Evolutionary conservation across 352 stramenopile genomes (phyloP), one percentile per base, ranked within the genome.

Genomic region (Globisporangium apiculatum): DNA sequence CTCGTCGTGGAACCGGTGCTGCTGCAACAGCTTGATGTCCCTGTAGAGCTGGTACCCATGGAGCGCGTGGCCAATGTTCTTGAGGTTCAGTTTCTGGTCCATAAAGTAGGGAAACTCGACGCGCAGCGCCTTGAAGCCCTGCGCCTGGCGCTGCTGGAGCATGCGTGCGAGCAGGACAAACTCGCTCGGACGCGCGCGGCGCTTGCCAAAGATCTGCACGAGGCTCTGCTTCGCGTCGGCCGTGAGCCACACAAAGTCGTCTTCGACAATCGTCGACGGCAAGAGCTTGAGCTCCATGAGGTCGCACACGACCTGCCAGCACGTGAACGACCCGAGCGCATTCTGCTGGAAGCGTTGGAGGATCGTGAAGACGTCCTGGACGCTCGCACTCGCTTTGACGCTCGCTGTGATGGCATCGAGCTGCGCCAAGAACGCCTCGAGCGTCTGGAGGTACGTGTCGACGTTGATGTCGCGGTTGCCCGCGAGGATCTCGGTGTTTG

Each of bases 201-300:
- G 81, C 62, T 89, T 88, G 51, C 83, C 83, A 58, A 91, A 93
- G 52, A 93, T 89, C 61, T 91, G 83, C n/a, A 90, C 67, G 8
- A 93, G 58, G 41, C 80, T 93, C 67, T 79, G 82, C 56, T 85
- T 86, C 48, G 83, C 83, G 17, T 93, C 79, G 14, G 79, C 48
- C n/a, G 68, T 90, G 12, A 93, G 72, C 80, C 81, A 93, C 52
- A 93, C 79, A 46, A 86, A 93, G n/a, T 91, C 76, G 37, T 87
- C 76, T 41, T 67, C 66, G 31, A 71, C 58, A 15, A 89, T 76
- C 11, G 76, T 67, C 43, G 86, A 67, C 5, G 63, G 43, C 57
- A 93, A 65, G 61, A 91, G 72, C 51, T 88, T 83, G 36, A 93
- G 71, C 55, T 87, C 80, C 63, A 91, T 79, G 42, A 93, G 57